phyloP scores from a whole-genome alignment of 345 rosid species.

The Moringa oleifera region DNA sequence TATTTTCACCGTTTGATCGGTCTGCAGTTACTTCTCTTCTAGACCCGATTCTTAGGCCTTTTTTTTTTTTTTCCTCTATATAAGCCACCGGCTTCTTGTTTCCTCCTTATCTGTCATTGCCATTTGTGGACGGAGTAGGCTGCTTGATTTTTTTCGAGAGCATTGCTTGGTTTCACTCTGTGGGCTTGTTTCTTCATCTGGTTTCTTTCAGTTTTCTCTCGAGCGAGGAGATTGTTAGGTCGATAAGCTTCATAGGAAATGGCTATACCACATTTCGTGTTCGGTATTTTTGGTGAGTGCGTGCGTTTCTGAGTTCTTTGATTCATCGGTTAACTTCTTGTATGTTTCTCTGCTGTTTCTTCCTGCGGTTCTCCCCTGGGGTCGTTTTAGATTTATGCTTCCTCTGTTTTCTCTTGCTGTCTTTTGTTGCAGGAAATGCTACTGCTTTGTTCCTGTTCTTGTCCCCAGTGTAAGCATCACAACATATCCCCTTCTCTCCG shows the following conservation, averaged over 20 bases:
- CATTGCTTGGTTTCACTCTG: too few species aligned
- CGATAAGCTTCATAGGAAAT: constrained; percentile 19
- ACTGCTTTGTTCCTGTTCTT: constrained; percentile 93
- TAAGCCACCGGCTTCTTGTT: constrained; percentile 15
- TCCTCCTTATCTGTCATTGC: not conserved
- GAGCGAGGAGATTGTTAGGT: not conserved
- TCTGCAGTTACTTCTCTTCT: constrained; percentile 4
- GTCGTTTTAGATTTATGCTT: not conserved
- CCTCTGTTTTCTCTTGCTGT: constrained; percentile 2
- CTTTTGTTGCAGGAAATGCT: constrained; percentile 74
- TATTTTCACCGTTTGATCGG: constrained; percentile 2
- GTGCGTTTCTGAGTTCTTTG: not conserved
- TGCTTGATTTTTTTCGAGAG: too few species aligned
- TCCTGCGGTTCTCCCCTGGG: constrained; percentile 9
- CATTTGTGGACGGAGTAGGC: constrained; percentile 1
- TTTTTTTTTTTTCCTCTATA: constrained; percentile 15
- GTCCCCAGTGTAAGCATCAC: constrained; percentile 63
- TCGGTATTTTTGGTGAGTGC: constrained; percentile 77
- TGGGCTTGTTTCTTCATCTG: not conserved
- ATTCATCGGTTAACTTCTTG: too few species aligned
- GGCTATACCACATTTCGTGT: constrained; percentile 68
- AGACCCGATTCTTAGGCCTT: not conserved
- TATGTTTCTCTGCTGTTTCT: not conserved
- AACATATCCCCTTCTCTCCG: not conserved
- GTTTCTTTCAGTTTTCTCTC: not conserved